Evolutionary conservation across 176 grass and related monocot species (phyloP), one percentile per base, ranked within the genome.

Genomic region (Tillandsia fasciculata): DNA sequence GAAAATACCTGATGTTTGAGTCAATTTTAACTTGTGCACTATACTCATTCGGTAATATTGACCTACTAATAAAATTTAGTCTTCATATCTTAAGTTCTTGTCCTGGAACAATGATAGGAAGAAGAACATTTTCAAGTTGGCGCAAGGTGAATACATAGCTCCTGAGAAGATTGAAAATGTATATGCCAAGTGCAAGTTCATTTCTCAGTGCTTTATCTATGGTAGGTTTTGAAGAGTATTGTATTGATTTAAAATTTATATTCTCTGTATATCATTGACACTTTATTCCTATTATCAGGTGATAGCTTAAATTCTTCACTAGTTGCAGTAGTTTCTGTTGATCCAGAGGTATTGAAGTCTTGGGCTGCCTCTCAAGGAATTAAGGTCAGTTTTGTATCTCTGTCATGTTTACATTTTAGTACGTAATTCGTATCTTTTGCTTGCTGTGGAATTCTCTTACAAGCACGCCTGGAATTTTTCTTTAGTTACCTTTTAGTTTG

Each of bases 111-210:
- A 23, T 65, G 77, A 74, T 58, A 99, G 94, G 84, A 99, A 99
- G 85, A 99, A 99, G 75, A 99, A 93, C 66, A 99, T 99, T 82
- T 93, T 93, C 75, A 99, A 99, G 82, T 79, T 99, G 79, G 90
- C 89, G 48, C 94, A 93, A 88, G 94, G 94, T 51, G 94, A 99
- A 83, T 99, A 99, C 79, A 88, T 90, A 52, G 87, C 94, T 77
- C 94, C 89, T 7, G 94, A 99, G 76, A 99, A 99, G 82, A 90
- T 99, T 4, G 94, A 99, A 66, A 93, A 88, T 81, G 77, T 93
- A 1, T 93, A 99, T 85, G 84, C 90, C 48, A 99, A 93, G 67
- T 99, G 89, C 94, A 99, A 90, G 51, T 93, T 99, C 70, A 73
- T 93, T 86, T 78, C 87, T 11, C 94, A 99, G 49, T 99, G 87